Evolutionary conservation across 2,329 filamentous ascomycete genomes (phyloP), one percentile per base, ranked within the genome.

Genomic region (Microsporum audouinii): DNA sequence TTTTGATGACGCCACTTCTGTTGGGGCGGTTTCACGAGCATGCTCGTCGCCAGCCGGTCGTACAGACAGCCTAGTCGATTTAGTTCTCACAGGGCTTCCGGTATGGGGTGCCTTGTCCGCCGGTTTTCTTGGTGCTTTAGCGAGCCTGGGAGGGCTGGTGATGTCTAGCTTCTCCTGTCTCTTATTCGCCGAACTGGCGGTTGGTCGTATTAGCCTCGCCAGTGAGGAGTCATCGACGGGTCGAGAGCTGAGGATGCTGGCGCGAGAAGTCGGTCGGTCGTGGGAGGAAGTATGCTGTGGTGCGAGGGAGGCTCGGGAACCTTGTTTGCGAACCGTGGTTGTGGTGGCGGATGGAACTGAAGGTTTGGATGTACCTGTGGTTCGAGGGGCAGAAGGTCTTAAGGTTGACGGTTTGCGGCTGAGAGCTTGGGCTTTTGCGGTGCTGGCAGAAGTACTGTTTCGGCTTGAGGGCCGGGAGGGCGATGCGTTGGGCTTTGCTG

Each of bases 141-240:
- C 23, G 12, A 49, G 47, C 60, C 70, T 71, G 4, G 76, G 72
- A 39, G 75, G 74, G 56, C 71, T 74, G 63, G 72, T 76, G 3
- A 69, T 57, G 31, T 79, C 77, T 3, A 74, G 61, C 64, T 77
- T 78, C 14, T 80, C 78, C 57, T 79, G 77, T 12, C 71, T 69
- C 65, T 80, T 80, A 64, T 71, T 78, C 6, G 78, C 76, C 58
- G 77, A 79, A 64, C 77, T 79, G 36, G 77, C 75, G 10, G 78
- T 80, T 27, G 78, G 78, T 3, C 78, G 74, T 76, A 79, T 80
- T 77, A 80, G 79, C 59, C 78, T 71, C 12, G 78, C 77, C 38
- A 80, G 68, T 65, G 80, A 80, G 0, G 75, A 70, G 36, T 79
- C 77, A 61, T 78, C 76, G 3, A 76, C 69, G 5, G 73, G 71